phyloP scores from a whole-genome alignment of 345 rosid species.

The Raphanus sativus region DNA sequence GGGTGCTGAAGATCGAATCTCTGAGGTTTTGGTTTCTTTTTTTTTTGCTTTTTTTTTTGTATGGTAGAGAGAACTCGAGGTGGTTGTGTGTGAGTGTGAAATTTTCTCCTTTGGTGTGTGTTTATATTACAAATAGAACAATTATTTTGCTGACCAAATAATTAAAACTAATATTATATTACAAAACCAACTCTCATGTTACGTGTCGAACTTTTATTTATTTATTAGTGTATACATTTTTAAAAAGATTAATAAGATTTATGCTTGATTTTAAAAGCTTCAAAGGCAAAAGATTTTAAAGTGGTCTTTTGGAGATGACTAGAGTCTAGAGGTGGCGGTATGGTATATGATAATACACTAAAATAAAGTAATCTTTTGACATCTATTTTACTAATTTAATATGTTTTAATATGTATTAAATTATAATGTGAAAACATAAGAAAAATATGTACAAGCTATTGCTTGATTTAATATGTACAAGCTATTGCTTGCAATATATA shows the following conservation, averaged over 20 bases:
- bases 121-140: not conserved
- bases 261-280: not conserved
- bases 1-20: not conserved
- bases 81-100: slow-evolving; percentile 10
- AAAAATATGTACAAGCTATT: too few species aligned
- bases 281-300: not conserved
- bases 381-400: too few species aligned
- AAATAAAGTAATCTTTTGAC: too few species aligned
- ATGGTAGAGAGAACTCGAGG: slow-evolving; percentile 31
- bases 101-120: slow-evolving; percentile 5
- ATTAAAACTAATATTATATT: not conserved
- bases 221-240: not conserved
- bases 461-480: too few species aligned
- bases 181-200: not conserved
- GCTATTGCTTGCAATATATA: too few species aligned
- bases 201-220: not conserved
- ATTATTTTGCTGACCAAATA: not conserved
- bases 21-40: not conserved
- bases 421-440: too few species aligned
- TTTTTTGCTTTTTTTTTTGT: not conserved
- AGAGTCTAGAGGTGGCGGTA: not conserved
- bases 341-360: not conserved
- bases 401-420: too few species aligned
- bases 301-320: not conserved
- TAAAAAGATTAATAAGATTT: too few species aligned